Evolutionary conservation across 768 basidiomycete species (phyloP), one percentile per base, ranked within the genome.

Genomic region (Termitomyces sp.): DNA sequence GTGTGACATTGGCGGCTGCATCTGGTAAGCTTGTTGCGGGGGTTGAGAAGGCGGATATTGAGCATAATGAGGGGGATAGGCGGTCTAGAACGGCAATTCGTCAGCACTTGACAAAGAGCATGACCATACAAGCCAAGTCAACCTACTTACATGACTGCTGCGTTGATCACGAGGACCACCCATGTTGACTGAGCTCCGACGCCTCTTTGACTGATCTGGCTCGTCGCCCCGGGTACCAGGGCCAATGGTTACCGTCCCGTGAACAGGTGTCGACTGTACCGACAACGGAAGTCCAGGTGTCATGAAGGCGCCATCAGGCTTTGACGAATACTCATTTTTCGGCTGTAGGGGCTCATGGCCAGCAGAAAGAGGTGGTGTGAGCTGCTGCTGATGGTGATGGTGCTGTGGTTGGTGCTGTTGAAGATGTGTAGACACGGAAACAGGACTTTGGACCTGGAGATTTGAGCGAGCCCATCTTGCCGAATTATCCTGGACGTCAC

Each of bases 251-350:
- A 74, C 69, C 27, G 74, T 70, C 16, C 65, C 71, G 11, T 73
- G 71, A n/a, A 73, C 65, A 2, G 76, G 70, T 32, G 70, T 67
- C 19, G 71, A 61, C 62, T 78, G 78, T 9, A 74, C 77, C 10
- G 78, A 79, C 25, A 78, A 63, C 25, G 78, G 78, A 12, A 78
- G 64, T 3, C 76, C 77, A 16, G 78, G 76, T 23, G 76, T 78
- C 35, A 75, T 62, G 65, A 83, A 83, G 28, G 75, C 75, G 23
- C 71, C 76, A 60, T 83, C 82, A 48, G 78, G 76, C 62, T 81
- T 81, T 47, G 76, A 71, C 25, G 72, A 61, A 61, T 79, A 81
- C 17, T 79, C 75, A 35, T 68, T 66, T 62, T 73, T 74, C 10
- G 69, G 65, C 34, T 69, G 47, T 7, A 60, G 39, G 3, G 61